Base-by-base conservation (phyloP, 208 protist species). In the Trypanosoma conorhini region DNA sequence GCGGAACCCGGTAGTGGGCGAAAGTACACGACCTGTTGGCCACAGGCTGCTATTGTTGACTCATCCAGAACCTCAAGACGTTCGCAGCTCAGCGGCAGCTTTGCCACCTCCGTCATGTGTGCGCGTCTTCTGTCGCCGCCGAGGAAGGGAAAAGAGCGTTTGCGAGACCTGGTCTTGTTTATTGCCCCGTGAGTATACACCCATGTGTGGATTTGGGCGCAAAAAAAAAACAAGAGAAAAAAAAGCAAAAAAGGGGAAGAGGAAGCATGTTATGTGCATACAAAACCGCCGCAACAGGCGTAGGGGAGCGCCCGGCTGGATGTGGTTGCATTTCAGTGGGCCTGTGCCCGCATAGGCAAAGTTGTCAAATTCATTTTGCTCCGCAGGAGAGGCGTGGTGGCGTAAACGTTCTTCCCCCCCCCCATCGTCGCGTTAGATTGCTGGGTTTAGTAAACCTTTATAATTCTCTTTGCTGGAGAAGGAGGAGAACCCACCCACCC, bases 1-100 rank as follows among this genome's bases (percentile, higher is more conserved):
- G 46, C 26, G 42, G 44, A n/a, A 4, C 5, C 15, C 0, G n/a
- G 26, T 10, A 48, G 35, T 35, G 44, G 42, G 67, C 8, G 79
- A 52, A 52, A 89, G 61, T 83, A 83, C 22, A 80, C 73, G 1
- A 77, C 72, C 48, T 75, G 61, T 12, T 60, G 62, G 17, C 80
- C 76, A 28, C 77, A 88, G 21, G 75, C 85, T 10, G 83, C 83
- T 56, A 88, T 67, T 21, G 72, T 61, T 3, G 51, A 52, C n/a
- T 66, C 68, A 31, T 63, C 48, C 26, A 90, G 77, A 54, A 67
- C 50, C 35, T 79, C 64, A 44, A 93, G 61, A 3, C 70, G 64
- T 21, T 76, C 67, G 69, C 82, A 93, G 63, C 78, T 83, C 0
- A 77, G 79, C 15, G 82, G 72, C 33, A 93, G 76, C 13, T 77